Evolutionary conservation across 2,329 filamentous ascomycete species (phyloP).

Genomic region (Cytospora paraplurivora): DNA sequence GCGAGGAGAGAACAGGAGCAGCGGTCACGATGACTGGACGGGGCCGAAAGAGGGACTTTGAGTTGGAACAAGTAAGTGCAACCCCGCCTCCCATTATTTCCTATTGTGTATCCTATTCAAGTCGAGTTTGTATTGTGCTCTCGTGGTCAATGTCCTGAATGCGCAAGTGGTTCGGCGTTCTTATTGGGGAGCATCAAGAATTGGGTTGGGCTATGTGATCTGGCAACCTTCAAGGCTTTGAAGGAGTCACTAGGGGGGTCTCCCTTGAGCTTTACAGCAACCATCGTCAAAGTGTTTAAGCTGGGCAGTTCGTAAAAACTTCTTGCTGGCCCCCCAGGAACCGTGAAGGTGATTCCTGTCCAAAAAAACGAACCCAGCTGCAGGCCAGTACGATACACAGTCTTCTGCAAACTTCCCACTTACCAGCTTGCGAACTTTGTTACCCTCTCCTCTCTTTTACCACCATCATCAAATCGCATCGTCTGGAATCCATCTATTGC

Average conservation of each 20-base stretch:
- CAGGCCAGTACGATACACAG: background rate
- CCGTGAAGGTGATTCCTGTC: background rate
- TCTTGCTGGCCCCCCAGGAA: background rate
- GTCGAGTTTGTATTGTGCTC: constrained; percentile 5
- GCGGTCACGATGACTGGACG: constrained; percentile 62
- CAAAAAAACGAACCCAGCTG: background rate
- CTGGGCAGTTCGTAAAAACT: background rate
- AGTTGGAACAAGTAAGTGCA: constrained; percentile 76
- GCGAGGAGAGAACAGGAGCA: constrained; percentile 72
- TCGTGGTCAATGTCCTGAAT: background rate
- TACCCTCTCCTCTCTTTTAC: background rate
- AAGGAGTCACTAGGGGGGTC: background rate
- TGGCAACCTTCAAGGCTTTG: background rate
- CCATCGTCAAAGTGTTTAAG: constrained; percentile 4
- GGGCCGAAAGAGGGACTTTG: constrained; percentile 75
- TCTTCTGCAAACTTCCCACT: background rate
- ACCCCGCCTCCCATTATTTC: constrained; percentile 25
- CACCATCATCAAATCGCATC: background rate
- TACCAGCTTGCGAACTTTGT: background rate
- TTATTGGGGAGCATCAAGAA: background rate
- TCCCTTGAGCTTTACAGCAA: background rate
- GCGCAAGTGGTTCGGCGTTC: background rate
- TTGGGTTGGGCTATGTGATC: background rate
- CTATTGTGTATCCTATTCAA: constrained; percentile 18
- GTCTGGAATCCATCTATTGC: background rate